Evolutionary conservation across 2,329 filamentous ascomycete species (phyloP).

Genomic region (Penicillium sp.): DNA sequence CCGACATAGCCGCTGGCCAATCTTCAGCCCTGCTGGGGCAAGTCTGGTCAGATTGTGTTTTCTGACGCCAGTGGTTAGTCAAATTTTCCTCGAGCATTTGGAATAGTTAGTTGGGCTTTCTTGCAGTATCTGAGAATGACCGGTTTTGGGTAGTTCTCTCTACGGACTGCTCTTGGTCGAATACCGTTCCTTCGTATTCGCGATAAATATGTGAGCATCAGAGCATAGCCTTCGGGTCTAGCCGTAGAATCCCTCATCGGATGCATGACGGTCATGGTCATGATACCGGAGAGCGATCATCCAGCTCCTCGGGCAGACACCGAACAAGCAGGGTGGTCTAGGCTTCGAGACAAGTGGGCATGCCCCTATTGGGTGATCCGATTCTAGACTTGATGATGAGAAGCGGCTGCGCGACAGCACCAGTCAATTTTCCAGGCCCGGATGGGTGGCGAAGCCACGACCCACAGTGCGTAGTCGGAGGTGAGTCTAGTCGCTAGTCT

Average conservation of each 20-base stretch:
- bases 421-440: conserved; percentile 9
- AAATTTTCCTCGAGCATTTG: background rate
- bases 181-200: background rate
- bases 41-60: conserved; percentile 16
- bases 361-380: background rate
- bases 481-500: conserved; percentile 17
- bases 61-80: conserved; percentile 3
- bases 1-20: conserved; percentile 21
- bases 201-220: background rate
- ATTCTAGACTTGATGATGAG: conserved; percentile 13
- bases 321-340: conserved; percentile 1
- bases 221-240: background rate
- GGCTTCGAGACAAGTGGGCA: background rate
- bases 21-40: conserved; percentile 17
- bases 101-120: background rate
- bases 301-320: background rate
- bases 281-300: background rate
- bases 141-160: background rate
- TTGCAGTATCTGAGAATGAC: background rate
- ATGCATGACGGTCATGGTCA: background rate
- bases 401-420: background rate
- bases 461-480: conserved; percentile 15
- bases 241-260: background rate
- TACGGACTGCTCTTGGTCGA: background rate
- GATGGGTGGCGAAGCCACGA: conserved; percentile 18